These are phyloP conservation scores for Geum urbanum DNA, from an alignment of 306 rosid genomes.

Conservation along the genomic window DNA sequence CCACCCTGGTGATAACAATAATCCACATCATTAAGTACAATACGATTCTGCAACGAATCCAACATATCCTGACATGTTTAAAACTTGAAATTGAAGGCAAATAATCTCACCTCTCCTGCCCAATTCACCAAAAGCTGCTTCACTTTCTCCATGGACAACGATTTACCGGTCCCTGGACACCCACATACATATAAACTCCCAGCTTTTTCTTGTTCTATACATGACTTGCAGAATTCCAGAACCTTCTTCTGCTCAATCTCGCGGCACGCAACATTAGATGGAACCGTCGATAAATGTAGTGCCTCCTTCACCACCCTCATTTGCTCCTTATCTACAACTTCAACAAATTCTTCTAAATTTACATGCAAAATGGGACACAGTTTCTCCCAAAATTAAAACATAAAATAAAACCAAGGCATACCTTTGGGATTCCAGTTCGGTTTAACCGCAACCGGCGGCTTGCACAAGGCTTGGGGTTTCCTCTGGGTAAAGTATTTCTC, in stretches of 20 bases:
- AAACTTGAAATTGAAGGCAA: neutral
- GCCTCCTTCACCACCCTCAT: conserved; percentile 62
- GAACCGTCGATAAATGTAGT: conserved; percentile 65
- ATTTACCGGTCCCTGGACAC: conserved; percentile 88
- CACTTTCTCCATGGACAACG: conserved; percentile 71
- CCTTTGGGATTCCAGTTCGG: conserved; percentile 70
- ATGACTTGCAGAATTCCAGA: conserved; percentile 60
- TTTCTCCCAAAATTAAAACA: no score
- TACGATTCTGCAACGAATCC: neutral
- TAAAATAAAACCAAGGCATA: conserved; percentile 8
- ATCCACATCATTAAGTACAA: neutral
- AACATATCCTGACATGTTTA: neutral
- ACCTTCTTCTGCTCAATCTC: conserved; percentile 73
- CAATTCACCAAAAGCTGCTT: conserved; percentile 50
- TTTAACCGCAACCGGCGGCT: conserved; percentile 25
- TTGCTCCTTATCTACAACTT: conserved; percentile 52
- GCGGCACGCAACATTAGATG: conserved; percentile 58
- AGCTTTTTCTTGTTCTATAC: conserved; percentile 63
- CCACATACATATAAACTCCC: conserved; percentile 84
- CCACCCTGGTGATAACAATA: conserved; percentile 42
- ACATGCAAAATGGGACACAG: neutral
- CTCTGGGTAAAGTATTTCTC: conserved; percentile 21
- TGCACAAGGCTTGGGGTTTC: conserved; percentile 14
- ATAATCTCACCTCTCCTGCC: conserved; percentile 50
- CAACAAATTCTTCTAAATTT: neutral